Evolutionary conservation across 352 stramenopile species (phyloP), one percentile per base, ranked within the genome.

Genomic region (Detonula confervacea): DNA sequence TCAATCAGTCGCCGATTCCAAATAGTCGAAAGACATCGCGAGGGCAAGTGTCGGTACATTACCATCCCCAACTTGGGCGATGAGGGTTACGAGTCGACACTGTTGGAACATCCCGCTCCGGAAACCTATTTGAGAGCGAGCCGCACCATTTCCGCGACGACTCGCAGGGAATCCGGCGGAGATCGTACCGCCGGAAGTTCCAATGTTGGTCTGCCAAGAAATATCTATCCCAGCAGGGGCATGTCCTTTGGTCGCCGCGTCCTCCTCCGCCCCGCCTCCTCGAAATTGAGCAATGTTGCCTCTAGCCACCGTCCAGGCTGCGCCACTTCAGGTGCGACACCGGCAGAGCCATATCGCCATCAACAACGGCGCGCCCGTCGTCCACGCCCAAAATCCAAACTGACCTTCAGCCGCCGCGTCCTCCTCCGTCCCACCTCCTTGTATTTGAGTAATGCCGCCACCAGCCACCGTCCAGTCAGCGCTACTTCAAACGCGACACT

Each of bases 31-130:
- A 22, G 7, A 56, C 33, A 42, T 5, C 42, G 3, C 42, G 47
- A 7, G 47, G 35, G 7, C 72, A 86, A 24, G 78, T 86, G 0
- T 27, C 82, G 22, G 78, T 86, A 16, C 78, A 86, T 55, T 86
- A 86, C 61, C 78, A 86, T 69, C 78, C 78, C 4, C 78, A 86
- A 44, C 11, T 86, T n/a, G 46, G 78, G 78, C 2, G 78, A 86
- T 35, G 65, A 77, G 24, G 78, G 78, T 9, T 82, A 77, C 37
- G 78, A 86, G 68, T 86, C 78, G 0, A 86, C 78, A 1, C 49
- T 86, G 25, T 25, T 86, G n/a, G 49, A 77, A 42, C 25, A 33
- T n/a, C 22, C 20, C 1, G 6, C 35, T 16, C 3, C 44, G 18
- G n/a, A 64, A 16, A 46, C 24, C 9, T 46, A 64, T 55, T n/a